These are phyloP conservation scores for Kodamaea ohmeri DNA, from an alignment of 1,139 yeast genomes.

Conservation along the genomic window DNA sequence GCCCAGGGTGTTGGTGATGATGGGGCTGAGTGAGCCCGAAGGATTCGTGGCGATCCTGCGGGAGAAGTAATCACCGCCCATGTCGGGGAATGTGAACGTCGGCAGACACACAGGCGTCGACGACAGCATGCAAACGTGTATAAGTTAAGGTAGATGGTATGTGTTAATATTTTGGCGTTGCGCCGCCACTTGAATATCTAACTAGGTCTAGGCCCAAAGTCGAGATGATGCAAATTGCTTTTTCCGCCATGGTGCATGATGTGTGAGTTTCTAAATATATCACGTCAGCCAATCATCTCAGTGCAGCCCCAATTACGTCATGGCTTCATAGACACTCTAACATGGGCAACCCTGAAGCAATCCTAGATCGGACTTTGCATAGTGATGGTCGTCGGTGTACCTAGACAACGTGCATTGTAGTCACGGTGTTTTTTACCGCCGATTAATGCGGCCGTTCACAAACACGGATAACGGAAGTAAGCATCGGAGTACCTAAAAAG, in stretches of 20 bases:
- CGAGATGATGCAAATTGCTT: constrained; percentile 5
- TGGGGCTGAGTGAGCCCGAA: constrained; percentile 19
- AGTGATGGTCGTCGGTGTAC: too few species aligned
- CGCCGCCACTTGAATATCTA: background rate
- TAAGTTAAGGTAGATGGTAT: background rate
- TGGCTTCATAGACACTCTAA: too few species aligned
- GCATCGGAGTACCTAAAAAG: too few species aligned
- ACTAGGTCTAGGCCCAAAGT: constrained; percentile 3
- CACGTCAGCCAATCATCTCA: constrained; percentile 3
- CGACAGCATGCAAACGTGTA: constrained; percentile 5
- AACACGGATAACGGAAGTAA: too few species aligned
- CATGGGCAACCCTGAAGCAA: too few species aligned
- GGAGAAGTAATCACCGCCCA: constrained; percentile 19
- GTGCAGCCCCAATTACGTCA: constrained; percentile 2
- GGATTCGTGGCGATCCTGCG: background rate
- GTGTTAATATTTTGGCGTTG: background rate
- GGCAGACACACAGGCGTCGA: constrained; percentile 15
- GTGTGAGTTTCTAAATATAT: constrained; percentile 1
- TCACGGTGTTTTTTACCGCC: too few species aligned
- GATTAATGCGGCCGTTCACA: too few species aligned
- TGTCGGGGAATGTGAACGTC: constrained; percentile 16
- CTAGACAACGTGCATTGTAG: too few species aligned
- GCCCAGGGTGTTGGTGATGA: constrained; percentile 20
- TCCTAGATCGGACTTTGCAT: too few species aligned
- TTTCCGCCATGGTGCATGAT: background rate